These are phyloP conservation scores for Endocalyx cinctus DNA, from an alignment of 2,329 filamentous ascomycete genomes.

Conservation along the genomic window DNA sequence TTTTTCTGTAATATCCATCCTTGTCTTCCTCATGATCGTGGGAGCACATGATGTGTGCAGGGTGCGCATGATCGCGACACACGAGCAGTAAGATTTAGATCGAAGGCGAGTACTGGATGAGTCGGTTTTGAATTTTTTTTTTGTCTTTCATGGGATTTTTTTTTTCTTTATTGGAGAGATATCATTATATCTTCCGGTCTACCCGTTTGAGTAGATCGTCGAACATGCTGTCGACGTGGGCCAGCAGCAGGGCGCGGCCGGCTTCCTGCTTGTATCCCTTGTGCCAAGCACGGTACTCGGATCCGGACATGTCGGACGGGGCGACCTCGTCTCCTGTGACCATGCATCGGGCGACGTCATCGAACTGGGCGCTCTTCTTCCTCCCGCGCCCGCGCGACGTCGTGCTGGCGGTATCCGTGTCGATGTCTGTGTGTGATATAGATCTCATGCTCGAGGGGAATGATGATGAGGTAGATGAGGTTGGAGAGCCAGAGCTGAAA, in stretches of 20 bases:
- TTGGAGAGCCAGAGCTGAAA: conserved; percentile 12
- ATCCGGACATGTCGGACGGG: conserved; percentile 12
- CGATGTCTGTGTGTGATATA: neutral
- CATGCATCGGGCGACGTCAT: conserved; percentile 17
- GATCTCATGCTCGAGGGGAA: neutral
- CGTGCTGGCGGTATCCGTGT: no score
- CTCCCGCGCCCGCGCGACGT: no score
- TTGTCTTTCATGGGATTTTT: no score
- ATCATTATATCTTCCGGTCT: conserved; percentile 7
- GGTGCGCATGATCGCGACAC: no score
- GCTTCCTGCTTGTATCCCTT: conserved; percentile 17
- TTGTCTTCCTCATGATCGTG: no score
- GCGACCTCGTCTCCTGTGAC: conserved; percentile 16
- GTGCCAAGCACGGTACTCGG: conserved; percentile 16
- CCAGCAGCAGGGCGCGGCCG: conserved; percentile 13
- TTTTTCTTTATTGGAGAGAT: no score
- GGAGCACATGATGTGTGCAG: no score
- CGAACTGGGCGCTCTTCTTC: conserved; percentile 15
- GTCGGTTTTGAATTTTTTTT: no score
- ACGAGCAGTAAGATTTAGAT: no score
- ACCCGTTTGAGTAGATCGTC: conserved; percentile 16
- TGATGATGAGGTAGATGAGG: conserved; percentile 24
- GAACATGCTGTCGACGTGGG: conserved; percentile 16
- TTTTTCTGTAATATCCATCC: no score
- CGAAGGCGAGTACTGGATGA: no score